phyloP scores from a whole-genome alignment of 2,329 filamentous ascomycete species.

The Talaromyces sp. region DNA sequence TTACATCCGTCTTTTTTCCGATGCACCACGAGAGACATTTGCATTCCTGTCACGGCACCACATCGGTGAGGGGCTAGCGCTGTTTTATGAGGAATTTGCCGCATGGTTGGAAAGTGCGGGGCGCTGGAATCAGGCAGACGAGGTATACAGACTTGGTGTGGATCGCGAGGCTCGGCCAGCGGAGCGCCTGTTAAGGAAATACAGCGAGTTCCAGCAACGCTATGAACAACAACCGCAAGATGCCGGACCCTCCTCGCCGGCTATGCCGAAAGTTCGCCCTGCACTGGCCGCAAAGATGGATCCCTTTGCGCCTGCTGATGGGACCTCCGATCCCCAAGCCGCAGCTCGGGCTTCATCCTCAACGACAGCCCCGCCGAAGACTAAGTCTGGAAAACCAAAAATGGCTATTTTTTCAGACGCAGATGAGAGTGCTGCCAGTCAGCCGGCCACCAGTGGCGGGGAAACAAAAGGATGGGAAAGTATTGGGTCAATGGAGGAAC shows the following conservation, averaged over 20 bases:
- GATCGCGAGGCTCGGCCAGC: conserved; percentile 83
- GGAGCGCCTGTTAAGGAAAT: conserved; percentile 83
- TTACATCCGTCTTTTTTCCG: conserved; percentile 90
- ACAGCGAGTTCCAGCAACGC: conserved; percentile 84
- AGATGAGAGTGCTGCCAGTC: conserved; percentile 61
- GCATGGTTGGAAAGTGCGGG: conserved; percentile 84
- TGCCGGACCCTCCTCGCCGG: conserved; percentile 77
- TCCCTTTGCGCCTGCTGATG: conserved; percentile 67
- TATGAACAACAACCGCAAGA: conserved; percentile 68
- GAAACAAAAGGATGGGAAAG: conserved; percentile 82
- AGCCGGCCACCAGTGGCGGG: conserved; percentile 55
- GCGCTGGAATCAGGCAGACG: conserved; percentile 87
- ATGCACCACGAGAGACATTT: conserved; percentile 89
- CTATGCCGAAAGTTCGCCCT: conserved; percentile 78
- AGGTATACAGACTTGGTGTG: conserved; percentile 88
- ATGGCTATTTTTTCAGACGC: conserved; percentile 88
- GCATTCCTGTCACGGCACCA: conserved; percentile 85
- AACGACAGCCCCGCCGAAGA: conserved; percentile 50
- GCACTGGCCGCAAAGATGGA: conserved; percentile 84
- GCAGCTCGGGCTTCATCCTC: conserved; percentile 48
- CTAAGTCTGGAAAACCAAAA: conserved; percentile 75
- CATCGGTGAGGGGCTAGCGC: conserved; percentile 81
- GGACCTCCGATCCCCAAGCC: conserved; percentile 67
- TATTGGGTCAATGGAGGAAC: conserved; percentile 81
- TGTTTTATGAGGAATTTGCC: conserved; percentile 97